Evolutionary conservation across 345 rosid genomes (phyloP).

Genomic region (Melaleuca quinquenervia): DNA sequence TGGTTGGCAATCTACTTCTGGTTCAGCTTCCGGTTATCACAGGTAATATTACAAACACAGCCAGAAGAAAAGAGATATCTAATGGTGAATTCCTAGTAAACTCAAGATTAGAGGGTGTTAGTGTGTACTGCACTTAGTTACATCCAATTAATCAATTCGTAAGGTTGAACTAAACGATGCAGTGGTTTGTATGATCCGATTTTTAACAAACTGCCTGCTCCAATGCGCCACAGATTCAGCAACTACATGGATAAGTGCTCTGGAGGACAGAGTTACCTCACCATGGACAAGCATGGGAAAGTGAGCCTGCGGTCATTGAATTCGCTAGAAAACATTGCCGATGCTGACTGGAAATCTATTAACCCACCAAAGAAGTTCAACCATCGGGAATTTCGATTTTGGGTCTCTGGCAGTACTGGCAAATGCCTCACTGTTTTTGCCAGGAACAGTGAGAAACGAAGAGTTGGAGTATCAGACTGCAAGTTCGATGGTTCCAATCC

Average conservation of each 20-base stretch:
- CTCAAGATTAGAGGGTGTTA: neutral
- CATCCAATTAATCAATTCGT: neutral
- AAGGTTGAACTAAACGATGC: neutral
- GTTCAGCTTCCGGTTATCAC: slow-evolving; percentile 39
- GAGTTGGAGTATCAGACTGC: slow-evolving; percentile 32
- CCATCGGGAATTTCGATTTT: slow-evolving; percentile 27
- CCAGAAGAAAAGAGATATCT: neutral
- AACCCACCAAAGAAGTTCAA: slow-evolving; percentile 23
- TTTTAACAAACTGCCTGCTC: neutral
- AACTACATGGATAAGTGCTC: slow-evolving; percentile 42
- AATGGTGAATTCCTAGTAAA: neutral
- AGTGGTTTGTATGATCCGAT: neutral
- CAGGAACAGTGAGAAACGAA: slow-evolving; percentile 8
- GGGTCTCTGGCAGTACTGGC: slow-evolving; percentile 25
- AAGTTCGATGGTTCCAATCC: slow-evolving; percentile 39
- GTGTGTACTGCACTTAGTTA: neutral
- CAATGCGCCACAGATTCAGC: slow-evolving; percentile 19
- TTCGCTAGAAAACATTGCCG: slow-evolving; percentile 21
- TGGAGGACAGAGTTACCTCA: slow-evolving; percentile 21
- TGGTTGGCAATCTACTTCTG: slow-evolving; percentile 48
- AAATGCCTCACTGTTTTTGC: slow-evolving; percentile 36
- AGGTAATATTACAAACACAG: slow-evolving; percentile 8
- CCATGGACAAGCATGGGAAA: slow-evolving; percentile 22
- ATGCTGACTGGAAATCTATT: slow-evolving; percentile 39
- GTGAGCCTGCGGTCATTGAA: slow-evolving; percentile 26